These are phyloP conservation scores for Aspergillus ustus DNA, from an alignment of 2,329 filamentous ascomycete genomes.

Conservation along the genomic window DNA sequence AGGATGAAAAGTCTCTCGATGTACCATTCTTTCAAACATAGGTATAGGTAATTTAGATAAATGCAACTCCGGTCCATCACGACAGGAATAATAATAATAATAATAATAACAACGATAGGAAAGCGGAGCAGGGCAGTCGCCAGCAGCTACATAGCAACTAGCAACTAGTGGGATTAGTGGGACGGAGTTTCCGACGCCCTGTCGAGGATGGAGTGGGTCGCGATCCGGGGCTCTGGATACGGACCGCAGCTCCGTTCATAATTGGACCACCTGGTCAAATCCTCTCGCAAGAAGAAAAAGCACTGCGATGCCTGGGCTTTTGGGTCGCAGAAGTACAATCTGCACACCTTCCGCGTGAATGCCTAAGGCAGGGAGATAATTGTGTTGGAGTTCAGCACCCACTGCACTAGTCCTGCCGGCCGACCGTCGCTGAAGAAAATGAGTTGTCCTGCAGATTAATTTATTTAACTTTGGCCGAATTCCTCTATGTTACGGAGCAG, in stretches of 20 bases:
- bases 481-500: constrained; percentile 9
- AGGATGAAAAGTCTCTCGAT: not conserved
- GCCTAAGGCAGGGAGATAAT: not conserved
- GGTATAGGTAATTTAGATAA: not conserved
- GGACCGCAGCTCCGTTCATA: constrained; percentile 14
- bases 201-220: constrained; percentile 22
- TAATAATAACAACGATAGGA: not conserved
- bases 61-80: not conserved
- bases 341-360: not conserved
- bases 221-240: constrained; percentile 30
- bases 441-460: constrained; percentile 6
- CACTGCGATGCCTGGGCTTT: not conserved
- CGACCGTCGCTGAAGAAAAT: not conserved
- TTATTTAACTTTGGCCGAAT: constrained; percentile 17
- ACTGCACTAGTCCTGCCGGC: not conserved
- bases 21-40: not conserved
- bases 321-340: not conserved
- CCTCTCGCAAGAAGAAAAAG: not conserved
- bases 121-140: not conserved
- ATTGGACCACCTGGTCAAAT: not conserved
- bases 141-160: no score
- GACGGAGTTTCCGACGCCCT: constrained; percentile 21
- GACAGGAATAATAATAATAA: not conserved
- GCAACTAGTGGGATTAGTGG: no score
- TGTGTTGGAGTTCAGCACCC: not conserved